Evolutionary conservation across 345 rosid species (phyloP), one percentile per base, ranked within the genome.

Genomic region (Rubroshorea leprosula): DNA sequence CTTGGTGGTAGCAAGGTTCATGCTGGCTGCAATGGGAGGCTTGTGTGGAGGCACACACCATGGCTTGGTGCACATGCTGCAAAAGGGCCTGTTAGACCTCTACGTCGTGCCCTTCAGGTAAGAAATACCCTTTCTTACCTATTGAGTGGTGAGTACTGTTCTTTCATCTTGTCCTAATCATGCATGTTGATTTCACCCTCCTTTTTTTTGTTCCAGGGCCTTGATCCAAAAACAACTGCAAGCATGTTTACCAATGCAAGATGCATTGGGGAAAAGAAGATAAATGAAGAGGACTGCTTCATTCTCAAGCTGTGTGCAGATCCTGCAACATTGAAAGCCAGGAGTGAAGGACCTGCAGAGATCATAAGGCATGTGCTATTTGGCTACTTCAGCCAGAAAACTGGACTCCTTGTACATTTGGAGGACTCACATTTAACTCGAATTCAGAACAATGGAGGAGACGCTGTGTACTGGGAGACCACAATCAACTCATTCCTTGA

Each of bases 41-140:
- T 87, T 5, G 96, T 90, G 16, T 90, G 96, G 97, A 68, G 97
- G 71, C 97, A 90, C 60, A 90, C 96, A 9, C 97, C 97, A 20
- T 87, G 97, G 97, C 84, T 80, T 18, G 97, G 97, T 45, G 76
- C 94, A 16, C 95, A 87, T 52, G 72, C 91, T 58, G 95, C 95
- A 21, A 87, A 80, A 65, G 95, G 95, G 49, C 91, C 96, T 0
- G 94, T 90, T 41, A 80, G 97, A 71, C 94, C 97, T 31, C 72
- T 90, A 66, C 97, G 97, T 9, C 97, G 97, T 49, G 89, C 94
- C 24, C 94, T 90, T 68, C 97, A 90, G 94, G 97, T 85, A 60
- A 63, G 12, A 54, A 38, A 47, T 16, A 7, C 9, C 13, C 49
- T 21, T 25, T 0, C 9, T 61, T 29, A 11, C 57, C 23, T 35